A percentile compares a stretch with the other conserved stretches of the same genome.
phyloP scores from a whole-genome alignment of 2,329 filamentous ascomycete species.

The Bipolaris gigantea region DNA sequence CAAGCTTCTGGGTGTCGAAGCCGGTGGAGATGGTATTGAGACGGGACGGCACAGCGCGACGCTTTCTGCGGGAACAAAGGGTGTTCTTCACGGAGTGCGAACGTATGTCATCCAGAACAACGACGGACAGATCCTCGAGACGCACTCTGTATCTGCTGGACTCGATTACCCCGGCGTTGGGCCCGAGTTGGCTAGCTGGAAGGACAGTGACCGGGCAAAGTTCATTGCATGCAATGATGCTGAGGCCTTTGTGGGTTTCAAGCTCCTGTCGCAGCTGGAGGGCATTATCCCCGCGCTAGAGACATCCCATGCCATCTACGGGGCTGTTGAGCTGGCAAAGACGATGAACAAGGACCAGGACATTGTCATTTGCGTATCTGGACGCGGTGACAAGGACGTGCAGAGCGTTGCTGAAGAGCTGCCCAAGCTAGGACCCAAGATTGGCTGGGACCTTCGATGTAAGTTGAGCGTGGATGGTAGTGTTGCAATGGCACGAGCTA shows the following conservation, averaged over 20 bases:
- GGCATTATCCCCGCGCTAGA: constrained; percentile 97
- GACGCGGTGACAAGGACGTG: constrained; percentile 96
- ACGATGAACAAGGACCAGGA: constrained; percentile 87
- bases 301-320: constrained; percentile 88
- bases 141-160: constrained; percentile 93
- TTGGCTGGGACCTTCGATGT: constrained; percentile 70
- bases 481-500: constrained; percentile 15
- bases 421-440: constrained; percentile 83
- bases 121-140: constrained; percentile 91
- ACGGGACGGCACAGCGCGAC: constrained; percentile 86
- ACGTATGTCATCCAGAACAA: constrained; percentile 94
- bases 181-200: constrained; percentile 89
- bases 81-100: constrained; percentile 91
- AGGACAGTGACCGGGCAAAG: constrained; percentile 81
- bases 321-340: constrained; percentile 87
- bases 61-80: constrained; percentile 80
- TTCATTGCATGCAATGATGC: constrained; percentile 92
- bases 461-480: constrained; percentile 16
- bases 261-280: constrained; percentile 80
- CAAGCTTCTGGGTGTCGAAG: constrained; percentile 90
- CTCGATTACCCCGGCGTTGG: constrained; percentile 97
- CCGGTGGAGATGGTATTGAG: constrained; percentile 88
- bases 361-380: constrained; percentile 90
- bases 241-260: constrained; percentile 85
- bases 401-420: constrained; percentile 96